Base-by-base conservation (phyloP, 768 basidiomycete genomes). In the Leucocoprinus leucothites region DNA sequence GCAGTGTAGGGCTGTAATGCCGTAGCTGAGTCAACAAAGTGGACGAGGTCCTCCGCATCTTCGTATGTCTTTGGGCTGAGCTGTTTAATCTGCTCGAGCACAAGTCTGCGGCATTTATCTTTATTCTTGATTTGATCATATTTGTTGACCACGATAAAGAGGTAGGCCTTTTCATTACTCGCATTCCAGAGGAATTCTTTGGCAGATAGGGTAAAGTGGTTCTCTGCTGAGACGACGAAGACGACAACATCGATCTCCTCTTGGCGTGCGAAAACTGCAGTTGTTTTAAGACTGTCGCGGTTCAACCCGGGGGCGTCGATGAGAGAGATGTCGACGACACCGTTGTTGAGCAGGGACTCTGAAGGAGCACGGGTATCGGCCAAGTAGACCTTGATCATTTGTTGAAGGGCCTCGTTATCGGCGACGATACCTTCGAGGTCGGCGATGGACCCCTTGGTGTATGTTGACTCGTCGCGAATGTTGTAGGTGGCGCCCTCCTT, bases 121-220 rank as follows among this genome's bases (percentile, higher is more conserved):
- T 98, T 97, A 77, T 98, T 91, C 68, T 86, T 84, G 73, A 98
- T 96, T 67, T 92, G 89, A 64, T 93, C 94, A 68, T 87, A 99
- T 69, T 95, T 94, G 81, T 99, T 99, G 69, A 98, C 96, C 52
- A 98, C 97, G 67, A 98, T 89, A 77, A 99, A 99, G 47, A 99
- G 75, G 67, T 95, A 96, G 0, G 96, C 94, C 76, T 98, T 98
- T 74, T 99, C 97, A 63, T 92, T 89, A 74, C 89, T 91, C 1
- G 96, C 94, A 63, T 85, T 92, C 76, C 76, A 82, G 45, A 99
- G 80, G 79, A 99, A 98, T 68, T 98, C 94, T 67, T 89, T 91
- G 13, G 94, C 89, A 3, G 94, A 96, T 18, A 95, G 80, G 0
- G 97, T 99, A 69, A 99, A 96, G 76, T 98, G 96, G 70, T 99